Evolutionary conservation across 495 filamentous ascomycete genomes (phyloP).

Genomic region (Achaetomiella virescens): DNA sequence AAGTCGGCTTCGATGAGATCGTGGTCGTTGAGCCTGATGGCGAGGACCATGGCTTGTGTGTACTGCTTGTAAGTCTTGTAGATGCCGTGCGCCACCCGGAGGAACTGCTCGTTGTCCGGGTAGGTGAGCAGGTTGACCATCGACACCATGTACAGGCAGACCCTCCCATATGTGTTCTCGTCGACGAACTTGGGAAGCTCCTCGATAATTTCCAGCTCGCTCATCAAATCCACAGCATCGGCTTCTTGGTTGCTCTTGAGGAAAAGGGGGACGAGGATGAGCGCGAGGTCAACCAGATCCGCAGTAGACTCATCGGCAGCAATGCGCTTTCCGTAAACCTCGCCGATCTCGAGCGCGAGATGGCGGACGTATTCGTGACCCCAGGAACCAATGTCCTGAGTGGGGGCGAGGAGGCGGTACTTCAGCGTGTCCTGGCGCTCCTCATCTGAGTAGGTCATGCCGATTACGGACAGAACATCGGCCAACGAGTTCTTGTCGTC

Average conservation of each 20-base stretch:
- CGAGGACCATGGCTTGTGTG: constrained; percentile 86
- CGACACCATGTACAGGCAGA: constrained; percentile 97
- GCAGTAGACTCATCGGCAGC: constrained; percentile 52
- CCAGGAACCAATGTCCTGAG: constrained; percentile 91
- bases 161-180: constrained; percentile 85
- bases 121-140: constrained; percentile 98
- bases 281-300: constrained; percentile 75
- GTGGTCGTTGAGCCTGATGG: constrained; percentile 84
- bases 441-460: constrained; percentile 98
- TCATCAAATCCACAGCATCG: constrained; percentile 93
- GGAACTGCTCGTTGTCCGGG: constrained; percentile 92
- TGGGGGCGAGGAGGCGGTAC: constrained; percentile 84
- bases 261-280: constrained; percentile 87
- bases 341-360: constrained; percentile 89
- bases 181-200: constrained; percentile 84
- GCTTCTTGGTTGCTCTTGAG: constrained; percentile 96
- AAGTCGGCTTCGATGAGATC: constrained; percentile 76
- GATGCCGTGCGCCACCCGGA: constrained; percentile 81
- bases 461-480: constrained; percentile 93
- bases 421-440: constrained; percentile 92
- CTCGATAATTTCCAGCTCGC: constrained; percentile 94
- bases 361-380: constrained; percentile 98
- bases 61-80: constrained; percentile 89
- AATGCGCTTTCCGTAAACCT: constrained; percentile 76
- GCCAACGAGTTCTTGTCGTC: constrained; percentile 84